Percentiles rank a stretch among this genome's conserved stretches.
Conservation (phyloP, 108 stramenopile genomes). For the Pseudonitzschia delicatissima region DNA sequence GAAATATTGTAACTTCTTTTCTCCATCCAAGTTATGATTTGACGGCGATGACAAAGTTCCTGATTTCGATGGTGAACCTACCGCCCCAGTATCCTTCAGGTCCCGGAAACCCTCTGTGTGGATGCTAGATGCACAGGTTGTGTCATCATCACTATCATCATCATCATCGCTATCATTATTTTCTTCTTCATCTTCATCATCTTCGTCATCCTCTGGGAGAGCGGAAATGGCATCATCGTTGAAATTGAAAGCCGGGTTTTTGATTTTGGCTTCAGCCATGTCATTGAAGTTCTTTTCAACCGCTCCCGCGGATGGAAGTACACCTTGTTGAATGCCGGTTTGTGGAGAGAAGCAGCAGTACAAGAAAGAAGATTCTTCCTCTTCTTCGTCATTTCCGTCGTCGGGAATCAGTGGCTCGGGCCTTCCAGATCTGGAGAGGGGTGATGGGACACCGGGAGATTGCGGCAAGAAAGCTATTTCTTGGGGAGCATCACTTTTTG, state of each 20-base stretch:
- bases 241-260: neutral
- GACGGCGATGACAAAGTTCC: too few species aligned
- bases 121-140: neutral
- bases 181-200: too few species aligned
- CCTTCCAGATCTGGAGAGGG: neutral
- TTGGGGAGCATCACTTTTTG: neutral
- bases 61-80: too few species aligned
- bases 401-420: neutral
- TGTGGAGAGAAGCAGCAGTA: conserved; percentile 1
- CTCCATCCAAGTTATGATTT: too few species aligned
- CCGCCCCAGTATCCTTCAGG: too few species aligned
- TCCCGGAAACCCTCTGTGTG: too few species aligned
- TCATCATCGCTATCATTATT: too few species aligned
- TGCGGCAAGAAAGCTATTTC: neutral
- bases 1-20: too few species aligned
- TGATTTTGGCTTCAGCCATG: neutral
- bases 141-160: too few species aligned
- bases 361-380: neutral
- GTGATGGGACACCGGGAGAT: too few species aligned
- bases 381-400: neutral
- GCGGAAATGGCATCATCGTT: neutral
- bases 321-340: neutral
- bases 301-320: too few species aligned
- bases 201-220: neutral
- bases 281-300: neutral